Evolutionary conservation across 371 early-diverging fungal species (phyloP).

Genomic region (Syncephalastrum racemosum): DNA sequence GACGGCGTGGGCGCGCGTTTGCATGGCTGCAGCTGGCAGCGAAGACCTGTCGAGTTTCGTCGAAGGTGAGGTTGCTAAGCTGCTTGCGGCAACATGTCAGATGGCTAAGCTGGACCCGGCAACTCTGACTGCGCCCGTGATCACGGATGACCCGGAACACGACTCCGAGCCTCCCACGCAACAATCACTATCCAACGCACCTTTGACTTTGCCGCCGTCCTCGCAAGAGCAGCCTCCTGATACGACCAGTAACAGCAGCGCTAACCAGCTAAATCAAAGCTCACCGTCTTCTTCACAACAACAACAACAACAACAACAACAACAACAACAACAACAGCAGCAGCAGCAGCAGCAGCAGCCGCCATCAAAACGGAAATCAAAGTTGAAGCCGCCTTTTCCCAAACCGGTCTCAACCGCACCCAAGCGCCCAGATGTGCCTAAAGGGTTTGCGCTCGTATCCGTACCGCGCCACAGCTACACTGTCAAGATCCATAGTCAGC

Average conservation of each 20-base stretch:
- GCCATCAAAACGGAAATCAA: not conserved
- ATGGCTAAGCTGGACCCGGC: slow-evolving; percentile 48
- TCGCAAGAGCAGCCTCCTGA: no score
- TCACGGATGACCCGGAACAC: slow-evolving; percentile 9
- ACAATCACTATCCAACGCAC: no score
- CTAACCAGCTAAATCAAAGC: no score
- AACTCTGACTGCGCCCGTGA: slow-evolving; percentile 21
- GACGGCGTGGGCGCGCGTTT: slow-evolving; percentile 33
- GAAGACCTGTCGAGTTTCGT: slow-evolving; percentile 40
- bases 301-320: slow-evolving; percentile 6
- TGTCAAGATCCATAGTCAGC: slow-evolving; percentile 39
- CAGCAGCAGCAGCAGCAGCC: not conserved
- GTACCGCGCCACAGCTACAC: slow-evolving; percentile 34
- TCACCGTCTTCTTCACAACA: not conserved
- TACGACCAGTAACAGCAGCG: no score
- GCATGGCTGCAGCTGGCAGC: slow-evolving; percentile 39
- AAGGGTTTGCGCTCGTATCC: slow-evolving; percentile 32
- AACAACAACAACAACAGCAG: not conserved
- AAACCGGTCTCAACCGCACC: slow-evolving; percentile 7
- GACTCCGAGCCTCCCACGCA: no score
- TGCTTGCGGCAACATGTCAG: slow-evolving; percentile 39
- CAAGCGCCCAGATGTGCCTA: slow-evolving; percentile 21
- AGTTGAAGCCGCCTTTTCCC: not conserved
- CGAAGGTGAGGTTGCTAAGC: slow-evolving; percentile 24
- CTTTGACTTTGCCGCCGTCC: no score